Evolutionary conservation across 164 flowering plant species (phyloP), one percentile per base, ranked within the genome.

Genomic region (Tetracentron sinense): DNA sequence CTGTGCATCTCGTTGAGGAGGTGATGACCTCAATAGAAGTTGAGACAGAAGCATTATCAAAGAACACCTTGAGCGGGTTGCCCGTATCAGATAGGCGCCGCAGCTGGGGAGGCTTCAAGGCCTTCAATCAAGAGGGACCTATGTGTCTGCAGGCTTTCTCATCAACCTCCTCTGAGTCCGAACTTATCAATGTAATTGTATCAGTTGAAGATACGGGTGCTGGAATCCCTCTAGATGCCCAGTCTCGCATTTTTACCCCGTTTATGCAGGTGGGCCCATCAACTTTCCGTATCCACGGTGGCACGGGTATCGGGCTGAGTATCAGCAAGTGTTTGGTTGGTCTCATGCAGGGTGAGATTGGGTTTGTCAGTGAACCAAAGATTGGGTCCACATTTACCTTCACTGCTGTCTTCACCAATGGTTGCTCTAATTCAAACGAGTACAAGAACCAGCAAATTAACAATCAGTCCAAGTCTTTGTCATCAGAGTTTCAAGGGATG

Each of bases 221-320:
- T 0, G 97, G 99, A 33, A 94, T 94, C 65, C 96, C 99, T 58
- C 50, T 64, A 6, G 95, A 94, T 62, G 95, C 90, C 22, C 99
- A 89, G 65, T 55, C 85, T 47, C 87, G 85, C 1, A 75, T 94
- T 58, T 94, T 94, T 75, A 89, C 91, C 19, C 99, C 96, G 28
- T 94, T 94, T 69, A 86, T 94, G 96, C 99, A 94, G 65, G 99
- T 85, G 4, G 87, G 83, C 19, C 87, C 91, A 22, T 88, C 98
- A 21, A 86, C 82, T 58, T 83, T 97, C 17, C 79, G 98, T 38
- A 85, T 67, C 17, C 85, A 85, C 67, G 99, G 97, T 19, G 99
- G 99, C 46, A 94, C 99, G 6, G 99, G 99, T 12, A 94, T 94
- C 31, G 99, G 99, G 23, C 70, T 94, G 22, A 94, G 97, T 76